Base-by-base conservation (phyloP, 2,329 filamentous ascomycete species). In the Phoma sp. region DNA sequence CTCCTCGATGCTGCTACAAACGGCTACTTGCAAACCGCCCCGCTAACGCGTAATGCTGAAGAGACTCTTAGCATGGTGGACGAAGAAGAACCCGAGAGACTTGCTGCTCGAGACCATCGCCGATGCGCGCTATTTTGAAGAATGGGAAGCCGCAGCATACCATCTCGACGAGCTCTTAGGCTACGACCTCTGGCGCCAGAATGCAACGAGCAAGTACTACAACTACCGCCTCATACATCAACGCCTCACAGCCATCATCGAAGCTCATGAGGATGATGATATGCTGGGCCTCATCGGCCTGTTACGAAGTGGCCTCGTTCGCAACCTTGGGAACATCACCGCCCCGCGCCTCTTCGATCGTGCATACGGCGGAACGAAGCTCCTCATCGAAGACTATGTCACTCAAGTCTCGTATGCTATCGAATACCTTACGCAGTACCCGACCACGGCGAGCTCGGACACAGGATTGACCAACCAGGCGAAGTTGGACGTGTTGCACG, bases 291-390 rank as follows among this genome's bases (percentile, higher is more conserved):
- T 96, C 7, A 87, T 92, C 56, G 92, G 92, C 69, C 82, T 96
- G 17, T 81, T 96, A 35, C 88, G 92, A 24, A 92, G 91, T 13
- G 92, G 84, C 10, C 76, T 86, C 32, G 81, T 96, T 27, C 87
- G 93, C 32, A 96, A 97, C 68, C 80, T 96, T n/a, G 93, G 92
- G 54, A 96, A 96, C 72, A 96, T 97, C 65, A 91, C 91, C 1
- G 85, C 88, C 1, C 86, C 91, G 2, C 87, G 87, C 60, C 81
- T 97, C 1, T 97, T 92, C 78, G 93, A 93, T 67, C 85, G 88
- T 54, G 89, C 91, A 12, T 95, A 95, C 71, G 89, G 90, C 1
- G 93, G 93, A 15, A 96, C 93, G 1, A 97, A 97, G 73, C 85
- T 90, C 48, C 78, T 96, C 43, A 96, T 97, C 58, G 92, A 96